Percentiles rank a stretch among this genome's conserved stretches.
Conservation (phyloP, 2,329 filamentous ascomycete genomes). For the Penicillium sp. region DNA sequence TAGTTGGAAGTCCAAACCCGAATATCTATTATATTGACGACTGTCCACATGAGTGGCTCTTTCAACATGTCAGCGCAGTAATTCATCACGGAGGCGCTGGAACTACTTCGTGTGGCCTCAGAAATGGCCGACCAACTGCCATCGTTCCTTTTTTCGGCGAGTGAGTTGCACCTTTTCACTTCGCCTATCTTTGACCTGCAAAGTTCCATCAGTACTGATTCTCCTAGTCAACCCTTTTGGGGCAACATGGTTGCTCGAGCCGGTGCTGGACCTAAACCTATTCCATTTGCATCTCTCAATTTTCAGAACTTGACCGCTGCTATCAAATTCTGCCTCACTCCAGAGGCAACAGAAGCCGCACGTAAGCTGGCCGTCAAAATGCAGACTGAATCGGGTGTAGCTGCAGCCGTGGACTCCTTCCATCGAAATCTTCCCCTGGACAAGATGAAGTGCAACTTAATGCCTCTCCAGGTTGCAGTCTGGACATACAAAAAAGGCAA, state of each 20-base stretch:
- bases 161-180: conserved; percentile 18
- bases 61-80: conserved; percentile 55
- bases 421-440: conserved; percentile 38
- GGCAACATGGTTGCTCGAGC: conserved; percentile 52
- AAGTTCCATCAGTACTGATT: neutral
- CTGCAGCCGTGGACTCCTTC: conserved; percentile 47
- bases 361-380: conserved; percentile 42
- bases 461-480: conserved; percentile 30
- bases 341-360: conserved; percentile 39
- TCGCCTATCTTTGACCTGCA: no score
- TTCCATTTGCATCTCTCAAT: conserved; percentile 49
- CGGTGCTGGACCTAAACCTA: conserved; percentile 51
- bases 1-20: conserved; percentile 38
- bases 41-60: conserved; percentile 60
- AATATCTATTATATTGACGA: conserved; percentile 55
- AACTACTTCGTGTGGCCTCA: conserved; percentile 57
- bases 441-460: conserved; percentile 27
- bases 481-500: conserved; percentile 18
- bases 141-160: conserved; percentile 61
- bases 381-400: conserved; percentile 43
- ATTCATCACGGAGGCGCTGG: conserved; percentile 62
- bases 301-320: conserved; percentile 47
- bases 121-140: conserved; percentile 52
- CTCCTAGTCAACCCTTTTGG: conserved; percentile 53
- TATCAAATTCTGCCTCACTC: conserved; percentile 47